A percentile compares a stretch with the other conserved stretches of the same genome.
These are phyloP conservation scores for Serendipita sp. DNA, from an alignment of 768 basidiomycete genomes.

Conservation along the genomic window DNA sequence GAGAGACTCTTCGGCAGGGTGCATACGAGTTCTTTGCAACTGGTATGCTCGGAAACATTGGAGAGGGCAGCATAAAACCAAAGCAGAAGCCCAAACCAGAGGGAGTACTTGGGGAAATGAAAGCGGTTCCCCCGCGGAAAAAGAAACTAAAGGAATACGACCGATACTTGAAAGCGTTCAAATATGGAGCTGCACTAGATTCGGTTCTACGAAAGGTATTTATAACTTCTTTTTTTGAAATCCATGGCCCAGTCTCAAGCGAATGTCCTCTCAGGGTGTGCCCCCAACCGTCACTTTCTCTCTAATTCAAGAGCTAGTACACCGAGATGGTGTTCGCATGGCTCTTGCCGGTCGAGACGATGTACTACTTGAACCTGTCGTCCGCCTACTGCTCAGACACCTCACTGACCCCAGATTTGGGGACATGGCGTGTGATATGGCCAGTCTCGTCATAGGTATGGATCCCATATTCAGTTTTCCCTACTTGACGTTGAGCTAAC, in stretches of 20 bases:
- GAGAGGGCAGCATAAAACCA: conserved; percentile 27
- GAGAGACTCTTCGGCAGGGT: conserved; percentile 32
- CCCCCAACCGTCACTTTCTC: conserved; percentile 78
- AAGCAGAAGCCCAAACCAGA: conserved; percentile 29
- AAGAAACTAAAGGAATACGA: conserved; percentile 77
- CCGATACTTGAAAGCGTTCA: conserved; percentile 74
- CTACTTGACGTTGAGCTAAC: conserved; percentile 6
- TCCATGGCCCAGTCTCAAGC: neutral
- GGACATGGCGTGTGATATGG: conserved; percentile 69
- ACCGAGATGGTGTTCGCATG: conserved; percentile 72
- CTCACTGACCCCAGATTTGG: conserved; percentile 85
- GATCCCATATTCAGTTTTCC: neutral
- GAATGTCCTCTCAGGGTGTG: conserved; percentile 37
- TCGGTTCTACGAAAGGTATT: conserved; percentile 71
- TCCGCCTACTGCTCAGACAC: conserved; percentile 73
- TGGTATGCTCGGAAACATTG: conserved; percentile 35
- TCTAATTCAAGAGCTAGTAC: conserved; percentile 80
- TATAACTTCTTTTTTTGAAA: neutral
- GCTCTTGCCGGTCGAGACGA: conserved; percentile 88
- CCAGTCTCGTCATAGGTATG: conserved; percentile 70
- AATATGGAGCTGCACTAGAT: conserved; percentile 88
- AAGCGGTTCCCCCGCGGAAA: conserved; percentile 53
- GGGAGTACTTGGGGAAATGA: conserved; percentile 58
- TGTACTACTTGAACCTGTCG: conserved; percentile 76
- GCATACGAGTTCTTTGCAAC: conserved; percentile 54